Evolutionary conservation across 805 yeast genomes (phyloP).

Genomic region (Barnettozyma vustinii): DNA sequence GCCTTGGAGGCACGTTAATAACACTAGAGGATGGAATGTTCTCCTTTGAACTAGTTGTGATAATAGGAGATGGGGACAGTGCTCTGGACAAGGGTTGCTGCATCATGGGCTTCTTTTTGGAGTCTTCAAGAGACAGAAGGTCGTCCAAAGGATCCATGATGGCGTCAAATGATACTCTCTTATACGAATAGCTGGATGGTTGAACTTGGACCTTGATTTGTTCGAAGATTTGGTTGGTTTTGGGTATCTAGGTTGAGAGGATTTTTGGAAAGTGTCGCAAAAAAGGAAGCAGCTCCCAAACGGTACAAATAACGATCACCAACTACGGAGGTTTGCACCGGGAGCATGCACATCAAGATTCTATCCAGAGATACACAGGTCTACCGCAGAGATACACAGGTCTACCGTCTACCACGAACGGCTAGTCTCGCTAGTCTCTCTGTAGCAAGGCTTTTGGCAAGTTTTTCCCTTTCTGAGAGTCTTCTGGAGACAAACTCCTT

Average conservation of each 20-base stretch:
- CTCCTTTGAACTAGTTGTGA: neutral
- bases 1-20: constrained; percentile 10
- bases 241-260: neutral
- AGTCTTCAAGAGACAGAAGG: neutral
- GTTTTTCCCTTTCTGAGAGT: constrained; percentile 53
- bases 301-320: neutral
- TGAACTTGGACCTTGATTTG: neutral
- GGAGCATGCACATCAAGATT: no score
- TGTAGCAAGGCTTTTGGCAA: constrained; percentile 29
- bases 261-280: neutral
- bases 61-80: neutral
- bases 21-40: neutral
- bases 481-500: constrained; percentile 52
- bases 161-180: neutral
- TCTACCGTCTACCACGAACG: constrained; percentile 10
- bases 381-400: neutral
- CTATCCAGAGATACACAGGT: neutral
- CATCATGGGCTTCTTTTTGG: neutral
- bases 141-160: neutral
- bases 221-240: no score
- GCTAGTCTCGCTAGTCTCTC: constrained; percentile 26
- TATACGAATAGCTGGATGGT: neutral
- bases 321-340: no score
- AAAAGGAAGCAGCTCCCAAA: neutral
- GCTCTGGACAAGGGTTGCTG: neutral